Evolutionary conservation across 176 grass and related monocot species (phyloP), one percentile per base, ranked within the genome.

Genomic region (Panicum miliaceum): DNA sequence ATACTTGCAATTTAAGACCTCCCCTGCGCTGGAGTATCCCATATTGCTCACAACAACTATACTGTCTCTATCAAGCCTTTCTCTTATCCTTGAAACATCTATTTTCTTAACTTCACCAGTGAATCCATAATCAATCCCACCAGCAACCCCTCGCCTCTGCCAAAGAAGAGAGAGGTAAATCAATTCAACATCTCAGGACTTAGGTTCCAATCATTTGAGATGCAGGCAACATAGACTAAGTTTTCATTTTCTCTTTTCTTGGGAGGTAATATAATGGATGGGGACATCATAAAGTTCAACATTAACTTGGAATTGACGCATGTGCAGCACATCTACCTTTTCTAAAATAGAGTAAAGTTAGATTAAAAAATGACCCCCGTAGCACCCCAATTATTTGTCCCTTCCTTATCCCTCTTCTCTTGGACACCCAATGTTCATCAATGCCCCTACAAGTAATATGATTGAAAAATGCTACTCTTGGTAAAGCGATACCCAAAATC

Each of bases 1-100:
- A 78, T 94, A 97, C 95, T 97, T 97, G 95, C 95, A 97, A 86
- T 97, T 97, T 79, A 97, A 89, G 80, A 93, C 88, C 84, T 92
- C 92, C 83, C 95, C 95, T 27, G 92, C 35, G 27, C 92, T 97
- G 59, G 92, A 94, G 74, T 94, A 97, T 54, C 92, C 95, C 90
- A 94, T 81, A 85, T 97, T 94, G 90, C 90, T 94, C 84, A 97
- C 80, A 84, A 97, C 90, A 78, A 92, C 92, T 86, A 97, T 89
- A 71, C 95, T 94, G 58, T 97, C 92, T 81, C 84, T 91, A 78
- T 97, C 90, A 67, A 97, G 95, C 71, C 90, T 91, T 86, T 94
- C 95, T 92, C 84, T 94, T 94, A 97, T 94, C 25, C 84, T 87
- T 71, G 91, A 86, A 85, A 90, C 93, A 79, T 98, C 87, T 84